Evolutionary conservation across 2,329 filamentous ascomycete genomes (phyloP).

Genomic region (Penicillium verrucosum): DNA sequence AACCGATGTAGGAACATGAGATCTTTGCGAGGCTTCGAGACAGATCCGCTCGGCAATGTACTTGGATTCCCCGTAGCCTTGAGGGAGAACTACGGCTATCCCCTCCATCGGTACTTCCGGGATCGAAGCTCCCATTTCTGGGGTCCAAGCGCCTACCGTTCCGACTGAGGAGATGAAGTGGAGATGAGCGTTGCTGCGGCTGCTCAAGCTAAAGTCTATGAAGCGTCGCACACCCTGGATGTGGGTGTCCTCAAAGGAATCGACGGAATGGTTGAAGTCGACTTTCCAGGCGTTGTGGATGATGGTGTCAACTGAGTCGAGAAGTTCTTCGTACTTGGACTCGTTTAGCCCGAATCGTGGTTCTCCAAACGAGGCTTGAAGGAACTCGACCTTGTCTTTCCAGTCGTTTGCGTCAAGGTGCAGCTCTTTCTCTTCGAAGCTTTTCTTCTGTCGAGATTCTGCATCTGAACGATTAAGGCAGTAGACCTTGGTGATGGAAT

Average conservation of each 20-base stretch:
- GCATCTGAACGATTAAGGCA: slow-evolving; percentile 50
- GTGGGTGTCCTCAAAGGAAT: slow-evolving; percentile 34
- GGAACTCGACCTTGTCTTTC: slow-evolving; percentile 36
- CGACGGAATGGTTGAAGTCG: slow-evolving; percentile 35
- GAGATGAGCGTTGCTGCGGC: slow-evolving; percentile 22
- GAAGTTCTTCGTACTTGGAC: slow-evolving; percentile 25
- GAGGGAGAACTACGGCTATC: slow-evolving; percentile 30
- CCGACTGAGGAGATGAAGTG: slow-evolving; percentile 34
- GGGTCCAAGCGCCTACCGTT: slow-evolving; percentile 24
- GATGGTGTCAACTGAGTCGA: slow-evolving; percentile 26
- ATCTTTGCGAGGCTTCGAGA: slow-evolving; percentile 24
- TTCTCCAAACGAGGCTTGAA: slow-evolving; percentile 27
- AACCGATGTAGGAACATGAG: slow-evolving; percentile 22
- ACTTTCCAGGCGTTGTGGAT: slow-evolving; percentile 41
- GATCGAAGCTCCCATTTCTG: slow-evolving; percentile 26
- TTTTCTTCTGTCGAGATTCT: slow-evolving; percentile 40
- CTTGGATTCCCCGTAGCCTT: slow-evolving; percentile 39
- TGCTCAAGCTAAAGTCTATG: slow-evolving; percentile 27
- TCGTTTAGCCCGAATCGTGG: slow-evolving; percentile 26
- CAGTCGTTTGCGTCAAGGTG: slow-evolving; percentile 19
- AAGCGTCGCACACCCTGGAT: slow-evolving; percentile 31
- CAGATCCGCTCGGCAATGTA: slow-evolving; percentile 47
- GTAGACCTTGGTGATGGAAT: slow-evolving; percentile 43
- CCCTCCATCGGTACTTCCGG: slow-evolving; percentile 25
- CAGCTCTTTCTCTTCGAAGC: slow-evolving; percentile 40